Conservation (phyloP, 2,329 filamentous ascomycete genomes). For the Claviceps sorghi region DNA sequence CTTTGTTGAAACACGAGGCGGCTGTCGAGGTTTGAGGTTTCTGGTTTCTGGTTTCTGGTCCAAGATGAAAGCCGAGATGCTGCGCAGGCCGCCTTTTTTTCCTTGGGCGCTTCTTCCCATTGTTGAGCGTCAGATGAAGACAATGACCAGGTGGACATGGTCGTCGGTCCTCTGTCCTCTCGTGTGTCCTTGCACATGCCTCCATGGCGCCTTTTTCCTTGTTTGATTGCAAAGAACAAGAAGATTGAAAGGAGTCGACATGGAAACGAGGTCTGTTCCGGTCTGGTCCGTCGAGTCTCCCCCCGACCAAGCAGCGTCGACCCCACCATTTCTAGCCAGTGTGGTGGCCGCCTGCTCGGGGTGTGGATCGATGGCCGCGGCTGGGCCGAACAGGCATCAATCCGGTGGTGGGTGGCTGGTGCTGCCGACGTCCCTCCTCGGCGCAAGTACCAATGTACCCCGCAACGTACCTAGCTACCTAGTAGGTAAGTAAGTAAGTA, state of each 20-base stretch:
- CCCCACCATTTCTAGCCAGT: background rate
- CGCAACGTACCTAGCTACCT: background rate
- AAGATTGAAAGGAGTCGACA: too few species aligned
- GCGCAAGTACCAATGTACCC: background rate
- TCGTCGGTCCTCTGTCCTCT: background rate
- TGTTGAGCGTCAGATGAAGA: background rate
- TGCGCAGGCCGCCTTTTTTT: too few species aligned
- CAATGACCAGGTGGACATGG: too few species aligned
- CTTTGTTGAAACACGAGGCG: background rate
- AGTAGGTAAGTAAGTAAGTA: too few species aligned
- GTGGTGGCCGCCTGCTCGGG: background rate
- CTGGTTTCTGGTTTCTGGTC: too few species aligned
- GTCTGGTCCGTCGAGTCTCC: background rate
- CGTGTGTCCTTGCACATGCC: background rate
- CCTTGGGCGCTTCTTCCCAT: too few species aligned
- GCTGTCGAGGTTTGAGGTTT: too few species aligned
- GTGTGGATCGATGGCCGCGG: background rate
- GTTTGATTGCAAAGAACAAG: too few species aligned
- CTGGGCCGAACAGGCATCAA: background rate
- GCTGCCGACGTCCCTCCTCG: background rate
- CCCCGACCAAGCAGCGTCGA: background rate
- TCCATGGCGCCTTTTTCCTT: too few species aligned
- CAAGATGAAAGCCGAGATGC: too few species aligned
- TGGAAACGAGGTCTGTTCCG: too few species aligned
- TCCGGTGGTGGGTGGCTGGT: background rate